These are phyloP conservation scores for Neurospora sp. DNA, from an alignment of 495 filamentous ascomycete species.

Conservation along the genomic window DNA sequence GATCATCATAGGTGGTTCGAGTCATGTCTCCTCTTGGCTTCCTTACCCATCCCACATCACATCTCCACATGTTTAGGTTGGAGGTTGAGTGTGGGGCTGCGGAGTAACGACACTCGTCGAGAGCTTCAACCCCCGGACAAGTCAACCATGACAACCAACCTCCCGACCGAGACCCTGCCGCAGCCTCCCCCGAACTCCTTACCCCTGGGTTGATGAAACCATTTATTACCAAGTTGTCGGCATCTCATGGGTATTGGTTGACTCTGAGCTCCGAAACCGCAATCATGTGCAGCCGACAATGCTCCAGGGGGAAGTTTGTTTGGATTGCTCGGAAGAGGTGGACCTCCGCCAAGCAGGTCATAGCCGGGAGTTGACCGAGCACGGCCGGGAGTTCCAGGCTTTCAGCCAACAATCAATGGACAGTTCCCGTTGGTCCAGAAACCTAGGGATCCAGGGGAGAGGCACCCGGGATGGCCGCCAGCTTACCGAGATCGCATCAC, in stretches of 20 bases:
- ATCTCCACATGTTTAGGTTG: neutral
- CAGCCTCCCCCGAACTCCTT: neutral
- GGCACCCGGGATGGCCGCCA: neutral
- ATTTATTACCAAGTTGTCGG: neutral
- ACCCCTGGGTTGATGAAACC: neutral
- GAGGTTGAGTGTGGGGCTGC: neutral
- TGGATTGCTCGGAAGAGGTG: neutral
- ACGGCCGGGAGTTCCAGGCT: neutral
- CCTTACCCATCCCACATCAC: neutral
- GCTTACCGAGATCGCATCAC: neutral
- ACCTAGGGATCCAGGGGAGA: neutral
- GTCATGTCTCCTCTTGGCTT: neutral
- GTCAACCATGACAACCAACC: neutral
- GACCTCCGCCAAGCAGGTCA: neutral
- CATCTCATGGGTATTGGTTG: neutral
- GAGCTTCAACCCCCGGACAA: neutral
- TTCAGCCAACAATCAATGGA: neutral
- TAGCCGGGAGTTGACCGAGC: neutral
- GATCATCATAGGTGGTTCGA: neutral
- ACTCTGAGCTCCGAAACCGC: neutral
- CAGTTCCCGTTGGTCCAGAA: neutral
- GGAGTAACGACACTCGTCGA: neutral
- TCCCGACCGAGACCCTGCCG: neutral
- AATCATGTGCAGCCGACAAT: neutral
- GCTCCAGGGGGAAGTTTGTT: neutral